Base-by-base conservation (phyloP, 2,329 filamentous ascomycete genomes). In the Penicillium paneum region DNA sequence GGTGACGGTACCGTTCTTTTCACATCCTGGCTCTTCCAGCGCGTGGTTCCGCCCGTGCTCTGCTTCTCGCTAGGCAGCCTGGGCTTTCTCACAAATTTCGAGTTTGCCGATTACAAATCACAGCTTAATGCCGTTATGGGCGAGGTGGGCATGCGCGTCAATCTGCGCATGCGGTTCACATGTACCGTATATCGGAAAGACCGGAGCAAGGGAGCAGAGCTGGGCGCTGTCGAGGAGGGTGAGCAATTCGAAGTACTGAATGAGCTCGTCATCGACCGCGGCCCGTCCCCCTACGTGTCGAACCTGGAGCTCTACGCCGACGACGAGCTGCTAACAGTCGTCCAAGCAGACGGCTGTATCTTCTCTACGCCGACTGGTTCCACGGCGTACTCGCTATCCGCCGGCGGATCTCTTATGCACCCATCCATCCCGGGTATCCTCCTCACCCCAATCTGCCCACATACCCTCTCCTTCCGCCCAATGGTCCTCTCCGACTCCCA, bases 161-260 rank as follows among this genome's bases (percentile, higher is more conserved):
- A 96, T 69, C 80, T 99, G 64, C 91, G 94, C 63, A 99, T 99
- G 94, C 89, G 94, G 58, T 99, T 99, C 74, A 99, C 94, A 15
- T 97, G 93, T 77, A 97, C 94, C 0, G 92, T 99, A 8, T 97
- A 93, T 78, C 88, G 93, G 41, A 82, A 87, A 62, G 84, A 77
- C 57, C 68, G 69, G 8, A 75, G 69, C 49, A 73, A 76, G 39
- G 74, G 72, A 12, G 73, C 77, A 7, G 76, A 70, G n/a, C 69
- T 77, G 2, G 82, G 81, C 11, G 80, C 83, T n/a, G 82, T 87
- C 62, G 88, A 94, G 64, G 92, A 97, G 73, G 90, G 88, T 41
- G 93, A 97, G 76, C 92, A 96, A 67, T 97, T 97, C 61, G 94
- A 99, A 76, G 93, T 99, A 19, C 85, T 99, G 61, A 99, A 99